Conservation (phyloP, 768 basidiomycete species). For the Boletus rex-veris region DNA sequence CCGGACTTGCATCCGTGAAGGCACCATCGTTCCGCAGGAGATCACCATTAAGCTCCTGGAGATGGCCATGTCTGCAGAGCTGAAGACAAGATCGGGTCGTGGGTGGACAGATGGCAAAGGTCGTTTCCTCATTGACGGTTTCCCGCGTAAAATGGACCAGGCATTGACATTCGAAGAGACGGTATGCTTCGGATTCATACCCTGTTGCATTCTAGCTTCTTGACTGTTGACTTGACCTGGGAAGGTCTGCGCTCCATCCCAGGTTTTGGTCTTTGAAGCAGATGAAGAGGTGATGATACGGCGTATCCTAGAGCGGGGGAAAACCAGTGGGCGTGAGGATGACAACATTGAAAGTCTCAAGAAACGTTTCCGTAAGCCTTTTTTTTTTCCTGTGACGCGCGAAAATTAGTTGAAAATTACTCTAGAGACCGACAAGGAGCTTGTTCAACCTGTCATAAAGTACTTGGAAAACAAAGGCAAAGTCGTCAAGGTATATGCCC, state of each 20-base stretch:
- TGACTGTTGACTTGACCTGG: not conserved
- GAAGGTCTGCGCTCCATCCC: slow-evolving; percentile 76
- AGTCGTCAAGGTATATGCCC: slow-evolving; percentile 64
- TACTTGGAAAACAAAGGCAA: slow-evolving; percentile 66
- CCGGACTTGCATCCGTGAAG: slow-evolving; percentile 83
- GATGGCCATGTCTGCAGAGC: slow-evolving; percentile 77
- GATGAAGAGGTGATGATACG: slow-evolving; percentile 84
- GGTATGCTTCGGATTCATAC: slow-evolving; percentile 41
- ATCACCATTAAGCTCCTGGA: slow-evolving; percentile 94
- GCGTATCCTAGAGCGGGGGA: slow-evolving; percentile 83
- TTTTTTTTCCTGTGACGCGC: not conserved
- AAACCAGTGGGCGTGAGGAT: slow-evolving; percentile 94
- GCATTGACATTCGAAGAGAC: slow-evolving; percentile 85
- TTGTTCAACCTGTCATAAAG: slow-evolving; percentile 92
- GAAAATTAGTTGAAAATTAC: not conserved
- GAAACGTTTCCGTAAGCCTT: slow-evolving; percentile 85
- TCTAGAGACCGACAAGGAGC: slow-evolving; percentile 76
- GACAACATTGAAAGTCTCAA: slow-evolving; percentile 91
- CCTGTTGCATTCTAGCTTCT: not conserved
- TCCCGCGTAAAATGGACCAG: slow-evolving; percentile 99
- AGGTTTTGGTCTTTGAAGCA: slow-evolving; percentile 84
- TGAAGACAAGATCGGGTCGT: slow-evolving; percentile 43
- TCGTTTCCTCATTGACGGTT: slow-evolving; percentile 94
- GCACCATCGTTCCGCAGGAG: slow-evolving; percentile 93
- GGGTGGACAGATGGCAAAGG: slow-evolving; percentile 72